These are phyloP conservation scores for Malassezia dermatis DNA, from an alignment of 1,284 basidiomycete genomes.

Conservation along the genomic window DNA sequence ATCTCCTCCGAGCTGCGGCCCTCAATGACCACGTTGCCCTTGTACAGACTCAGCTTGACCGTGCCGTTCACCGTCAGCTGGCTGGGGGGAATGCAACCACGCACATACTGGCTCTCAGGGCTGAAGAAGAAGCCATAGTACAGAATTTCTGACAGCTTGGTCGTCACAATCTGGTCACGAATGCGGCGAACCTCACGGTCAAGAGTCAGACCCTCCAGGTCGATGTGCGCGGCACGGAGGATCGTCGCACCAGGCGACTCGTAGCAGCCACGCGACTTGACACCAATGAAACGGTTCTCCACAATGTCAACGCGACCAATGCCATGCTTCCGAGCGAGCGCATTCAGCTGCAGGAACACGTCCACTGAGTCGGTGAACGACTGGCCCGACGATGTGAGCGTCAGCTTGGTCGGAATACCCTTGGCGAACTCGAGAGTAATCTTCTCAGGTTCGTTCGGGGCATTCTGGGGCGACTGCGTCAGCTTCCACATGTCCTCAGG, in stretches of 20 bases:
- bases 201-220: conserved; percentile 90
- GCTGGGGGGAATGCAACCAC: conserved; percentile 66
- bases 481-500: conserved; percentile 99
- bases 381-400: conserved; percentile 32
- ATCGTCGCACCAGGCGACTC: conserved; percentile 94
- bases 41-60: conserved; percentile 82
- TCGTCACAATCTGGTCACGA: conserved; percentile 86
- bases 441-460: conserved; percentile 68
- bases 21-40: conserved; percentile 89
- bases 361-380: conserved; percentile 75
- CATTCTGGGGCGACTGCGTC: conserved; percentile 70
- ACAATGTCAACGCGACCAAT: conserved; percentile 96
- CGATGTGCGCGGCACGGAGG: conserved; percentile 86
- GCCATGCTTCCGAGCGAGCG: conserved; percentile 84
- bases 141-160: conserved; percentile 76
- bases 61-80: conserved; percentile 92
- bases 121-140: conserved; percentile 95
- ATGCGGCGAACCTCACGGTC: conserved; percentile 92
- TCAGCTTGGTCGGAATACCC: conserved; percentile 57
- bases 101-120: conserved; percentile 80
- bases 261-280: conserved; percentile 97
- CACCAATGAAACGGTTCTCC: conserved; percentile 98
- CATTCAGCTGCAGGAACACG: conserved; percentile 84
- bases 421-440: conserved; percentile 60
- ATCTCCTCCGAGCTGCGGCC: conserved; percentile 81